phyloP scores from a whole-genome alignment of 768 basidiomycete species.

The Boletus sp. region DNA sequence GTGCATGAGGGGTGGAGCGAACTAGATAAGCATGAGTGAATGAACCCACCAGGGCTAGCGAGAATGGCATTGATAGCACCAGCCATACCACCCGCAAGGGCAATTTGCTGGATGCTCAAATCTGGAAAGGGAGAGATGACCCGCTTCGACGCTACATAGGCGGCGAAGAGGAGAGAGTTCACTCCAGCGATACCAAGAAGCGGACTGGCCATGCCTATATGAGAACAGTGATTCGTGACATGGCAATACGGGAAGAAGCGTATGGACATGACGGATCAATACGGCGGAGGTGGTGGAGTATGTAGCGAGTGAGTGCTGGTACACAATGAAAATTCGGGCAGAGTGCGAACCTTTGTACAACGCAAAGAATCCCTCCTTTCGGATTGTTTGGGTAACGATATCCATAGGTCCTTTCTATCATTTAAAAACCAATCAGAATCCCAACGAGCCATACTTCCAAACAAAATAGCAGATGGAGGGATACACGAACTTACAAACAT shows the following conservation, averaged over 20 bases:
- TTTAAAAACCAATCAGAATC: background rate
- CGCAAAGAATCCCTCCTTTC: conserved; percentile 88
- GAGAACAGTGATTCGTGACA: background rate
- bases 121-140: conserved; percentile 88
- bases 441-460: background rate
- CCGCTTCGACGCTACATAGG: conserved; percentile 79
- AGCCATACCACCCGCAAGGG: conserved; percentile 86
- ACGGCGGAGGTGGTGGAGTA: background rate
- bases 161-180: conserved; percentile 91
- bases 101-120: conserved; percentile 73
- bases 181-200: conserved; percentile 92
- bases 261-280: background rate
- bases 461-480: background rate
- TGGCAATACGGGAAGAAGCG: background rate
- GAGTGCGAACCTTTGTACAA: conserved; percentile 79
- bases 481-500: conserved; percentile 80
- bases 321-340: background rate
- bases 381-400: conserved; percentile 74
- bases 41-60: conserved; percentile 73
- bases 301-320: background rate
- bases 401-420: conserved; percentile 90
- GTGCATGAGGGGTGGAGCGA: background rate
- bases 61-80: conserved; percentile 88
- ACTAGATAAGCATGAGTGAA: background rate
- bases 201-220: conserved; percentile 80